These are phyloP conservation scores for Tardiomyces blankii DNA, from an alignment of 1,139 yeast species.

Conservation along the genomic window DNA sequence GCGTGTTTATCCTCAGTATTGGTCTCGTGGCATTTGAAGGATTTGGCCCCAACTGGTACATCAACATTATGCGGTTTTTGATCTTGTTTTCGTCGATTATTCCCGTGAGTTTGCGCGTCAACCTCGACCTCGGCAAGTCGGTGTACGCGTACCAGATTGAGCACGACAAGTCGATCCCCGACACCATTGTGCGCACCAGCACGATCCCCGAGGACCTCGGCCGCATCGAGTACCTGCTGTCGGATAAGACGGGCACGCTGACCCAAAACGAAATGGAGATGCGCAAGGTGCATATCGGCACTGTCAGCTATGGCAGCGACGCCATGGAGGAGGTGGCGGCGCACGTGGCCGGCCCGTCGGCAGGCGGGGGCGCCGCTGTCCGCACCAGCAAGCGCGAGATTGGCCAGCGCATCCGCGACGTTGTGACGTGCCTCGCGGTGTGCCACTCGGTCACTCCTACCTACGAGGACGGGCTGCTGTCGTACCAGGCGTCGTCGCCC, in stretches of 20 bases:
- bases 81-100: slow-evolving; percentile 90
- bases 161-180: slow-evolving; percentile 69
- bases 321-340: slow-evolving; percentile 81
- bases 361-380: slow-evolving; percentile 6
- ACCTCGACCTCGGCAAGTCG: slow-evolving; percentile 88
- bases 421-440: slow-evolving; percentile 70
- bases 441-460: slow-evolving; percentile 96
- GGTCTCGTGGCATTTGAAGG: slow-evolving; percentile 74
- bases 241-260: slow-evolving; percentile 95
- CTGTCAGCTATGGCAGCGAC: slow-evolving; percentile 86
- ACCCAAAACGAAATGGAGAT: slow-evolving; percentile 98
- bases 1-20: slow-evolving; percentile 71
- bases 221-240: slow-evolving; percentile 79
- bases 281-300: slow-evolving; percentile 84
- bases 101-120: slow-evolving; percentile 91
- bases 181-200: slow-evolving; percentile 89
- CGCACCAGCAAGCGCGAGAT: slow-evolving; percentile 48
- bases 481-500: slow-evolving; percentile 97
- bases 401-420: slow-evolving; percentile 64
- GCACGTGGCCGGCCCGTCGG: slow-evolving; percentile 34
- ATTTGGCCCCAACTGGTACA: slow-evolving; percentile 69
- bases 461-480: slow-evolving; percentile 46
- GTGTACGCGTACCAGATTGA: slow-evolving; percentile 95
- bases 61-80: slow-evolving; percentile 80
- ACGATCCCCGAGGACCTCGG: slow-evolving; percentile 98